Evolutionary conservation across 2,329 filamentous ascomycete species (phyloP).

Genomic region (Pseudogymnoascus sp.): DNA sequence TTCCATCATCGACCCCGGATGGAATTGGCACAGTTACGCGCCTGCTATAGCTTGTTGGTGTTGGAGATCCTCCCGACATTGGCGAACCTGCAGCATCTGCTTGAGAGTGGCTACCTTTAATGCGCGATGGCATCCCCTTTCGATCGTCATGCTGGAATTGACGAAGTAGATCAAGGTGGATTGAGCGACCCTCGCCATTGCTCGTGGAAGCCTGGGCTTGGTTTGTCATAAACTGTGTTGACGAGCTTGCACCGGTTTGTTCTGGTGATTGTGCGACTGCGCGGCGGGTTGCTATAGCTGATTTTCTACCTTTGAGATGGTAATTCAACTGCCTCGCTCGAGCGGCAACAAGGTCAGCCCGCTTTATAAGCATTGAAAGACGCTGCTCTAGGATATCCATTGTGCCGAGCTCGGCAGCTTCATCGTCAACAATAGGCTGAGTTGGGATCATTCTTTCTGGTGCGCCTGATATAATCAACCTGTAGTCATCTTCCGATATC

Average conservation of each 20-base stretch:
- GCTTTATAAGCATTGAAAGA: conserved; percentile 67
- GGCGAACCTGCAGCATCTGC: conserved; percentile 16
- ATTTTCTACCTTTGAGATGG: conserved; percentile 65
- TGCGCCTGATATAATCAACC: conserved; percentile 74
- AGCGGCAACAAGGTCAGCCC: conserved; percentile 68
- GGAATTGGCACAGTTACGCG: not conserved
- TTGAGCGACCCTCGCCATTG: conserved; percentile 19
- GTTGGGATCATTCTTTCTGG: conserved; percentile 75
- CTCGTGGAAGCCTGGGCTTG: not conserved
- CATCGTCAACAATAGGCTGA: conserved; percentile 76
- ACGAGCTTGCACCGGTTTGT: conserved; percentile 12
- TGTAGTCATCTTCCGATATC: conserved; percentile 81
- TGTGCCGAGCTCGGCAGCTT: conserved; percentile 75
- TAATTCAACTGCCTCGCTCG: conserved; percentile 74
- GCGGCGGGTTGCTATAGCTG: conserved; percentile 62
- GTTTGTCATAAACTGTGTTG: not conserved
- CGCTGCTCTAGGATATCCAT: conserved; percentile 78
- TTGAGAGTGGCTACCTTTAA: conserved; percentile 13
- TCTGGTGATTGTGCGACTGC: conserved; percentile 30
- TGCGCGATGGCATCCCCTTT: conserved; percentile 22
- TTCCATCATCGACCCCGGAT: conserved; percentile 21
- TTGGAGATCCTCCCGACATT: not conserved
- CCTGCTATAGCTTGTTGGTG: conserved; percentile 10
- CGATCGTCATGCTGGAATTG: conserved; percentile 38
- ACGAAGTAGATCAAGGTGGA: conserved; percentile 49